Percentiles rank a stretch among this genome's conserved stretches.
Evolutionary conservation across 2,329 filamentous ascomycete genomes (phyloP).

Genomic region (Lasiodiplodia hormozganensis): DNA sequence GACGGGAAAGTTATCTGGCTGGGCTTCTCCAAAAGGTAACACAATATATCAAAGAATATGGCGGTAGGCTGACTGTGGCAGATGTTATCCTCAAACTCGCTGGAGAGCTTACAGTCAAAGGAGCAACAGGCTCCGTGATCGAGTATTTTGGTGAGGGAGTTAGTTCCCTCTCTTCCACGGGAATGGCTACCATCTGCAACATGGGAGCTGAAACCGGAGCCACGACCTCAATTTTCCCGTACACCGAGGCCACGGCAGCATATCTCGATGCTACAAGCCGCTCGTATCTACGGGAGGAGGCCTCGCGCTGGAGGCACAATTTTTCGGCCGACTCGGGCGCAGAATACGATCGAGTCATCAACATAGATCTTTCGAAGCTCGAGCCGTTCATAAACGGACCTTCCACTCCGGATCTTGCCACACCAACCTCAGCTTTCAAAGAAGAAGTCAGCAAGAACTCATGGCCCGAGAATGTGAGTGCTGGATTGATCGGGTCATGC

Average conservation of each 20-base stretch:
- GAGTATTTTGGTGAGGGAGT: conserved; percentile 75
- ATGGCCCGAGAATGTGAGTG: conserved; percentile 61
- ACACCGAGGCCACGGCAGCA: conserved; percentile 97
- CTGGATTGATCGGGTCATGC: neutral
- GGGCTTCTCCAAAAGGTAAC: conserved; percentile 89
- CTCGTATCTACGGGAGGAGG: conserved; percentile 79
- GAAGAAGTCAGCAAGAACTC: conserved; percentile 89
- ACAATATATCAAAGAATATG: conserved; percentile 95
- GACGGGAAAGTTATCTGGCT: conserved; percentile 85
- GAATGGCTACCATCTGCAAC: conserved; percentile 82
- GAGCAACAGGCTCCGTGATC: conserved; percentile 74
- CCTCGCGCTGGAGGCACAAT: conserved; percentile 53
- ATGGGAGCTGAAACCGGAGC: conserved; percentile 72
- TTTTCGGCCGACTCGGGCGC: conserved; percentile 84
- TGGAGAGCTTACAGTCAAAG: neutral
- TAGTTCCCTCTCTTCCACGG: conserved; percentile 76
- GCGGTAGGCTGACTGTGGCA: conserved; percentile 93
- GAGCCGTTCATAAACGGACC: conserved; percentile 99
- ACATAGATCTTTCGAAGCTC: conserved; percentile 92
- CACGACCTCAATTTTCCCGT: conserved; percentile 94
- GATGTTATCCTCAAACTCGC: conserved; percentile 67
- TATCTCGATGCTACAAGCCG: conserved; percentile 94
- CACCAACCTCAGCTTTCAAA: conserved; percentile 96
- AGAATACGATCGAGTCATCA: conserved; percentile 94
- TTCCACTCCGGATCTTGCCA: conserved; percentile 97